Evolutionary conservation across 176 grass and related monocot species (phyloP).

Genomic region (Musa itinerans): DNA sequence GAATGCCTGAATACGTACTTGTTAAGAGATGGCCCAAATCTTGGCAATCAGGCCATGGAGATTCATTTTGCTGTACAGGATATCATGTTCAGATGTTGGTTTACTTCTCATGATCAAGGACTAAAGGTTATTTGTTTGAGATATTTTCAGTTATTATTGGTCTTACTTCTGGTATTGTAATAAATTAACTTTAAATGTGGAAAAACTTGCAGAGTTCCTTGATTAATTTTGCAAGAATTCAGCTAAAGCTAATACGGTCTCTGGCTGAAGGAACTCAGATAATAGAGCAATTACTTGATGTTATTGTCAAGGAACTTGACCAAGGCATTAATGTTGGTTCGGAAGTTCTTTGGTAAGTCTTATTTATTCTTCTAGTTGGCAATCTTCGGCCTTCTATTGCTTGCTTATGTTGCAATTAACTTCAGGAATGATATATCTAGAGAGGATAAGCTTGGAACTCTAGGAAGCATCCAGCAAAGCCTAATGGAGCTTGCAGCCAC

Average conservation of each 20-base stretch:
- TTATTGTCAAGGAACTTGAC: constrained; percentile 64
- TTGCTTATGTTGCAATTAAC: constrained; percentile 16
- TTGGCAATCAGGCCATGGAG: constrained; percentile 57
- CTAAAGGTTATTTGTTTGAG: constrained; percentile 50
- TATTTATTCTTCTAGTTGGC: not conserved
- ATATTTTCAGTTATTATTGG: not conserved
- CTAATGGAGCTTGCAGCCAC: constrained; percentile 73
- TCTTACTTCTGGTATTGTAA: not conserved
- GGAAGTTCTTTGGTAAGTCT: constrained; percentile 28
- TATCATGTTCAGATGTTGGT: constrained; percentile 60
- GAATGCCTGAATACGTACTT: constrained; percentile 77
- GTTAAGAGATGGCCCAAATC: constrained; percentile 79
- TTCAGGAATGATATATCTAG: constrained; percentile 57
- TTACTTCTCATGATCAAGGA: constrained; percentile 49
- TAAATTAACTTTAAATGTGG: constrained; percentile 1
- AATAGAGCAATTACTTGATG: constrained; percentile 66
- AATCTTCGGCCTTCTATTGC: not conserved
- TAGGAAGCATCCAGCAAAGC: constrained; percentile 51
- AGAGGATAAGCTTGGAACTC: constrained; percentile 63
- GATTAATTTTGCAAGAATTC: constrained; percentile 51
- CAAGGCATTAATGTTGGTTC: constrained; percentile 41
- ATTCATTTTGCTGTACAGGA: constrained; percentile 69
- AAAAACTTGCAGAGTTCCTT: constrained; percentile 55
- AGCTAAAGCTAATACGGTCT: constrained; percentile 54
- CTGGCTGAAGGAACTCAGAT: constrained; percentile 33